phyloP scores from a whole-genome alignment of 306 rosid genomes.

The Lithocarpus polystachyus region DNA sequence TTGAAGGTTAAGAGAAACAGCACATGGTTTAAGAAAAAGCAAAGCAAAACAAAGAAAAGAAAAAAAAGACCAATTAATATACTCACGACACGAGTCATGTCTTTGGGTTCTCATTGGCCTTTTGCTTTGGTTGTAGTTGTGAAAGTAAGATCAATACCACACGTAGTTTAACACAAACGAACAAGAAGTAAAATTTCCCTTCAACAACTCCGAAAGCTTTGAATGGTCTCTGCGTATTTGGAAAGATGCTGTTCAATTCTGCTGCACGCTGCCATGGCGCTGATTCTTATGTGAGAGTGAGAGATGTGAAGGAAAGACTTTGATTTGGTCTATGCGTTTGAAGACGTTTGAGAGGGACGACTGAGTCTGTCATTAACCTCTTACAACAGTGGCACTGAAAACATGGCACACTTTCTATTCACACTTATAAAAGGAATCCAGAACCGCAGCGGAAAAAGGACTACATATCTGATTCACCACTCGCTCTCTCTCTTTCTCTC shows the following conservation, averaged over 20 bases:
- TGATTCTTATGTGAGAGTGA: conserved; percentile 53
- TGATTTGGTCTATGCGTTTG: conserved; percentile 51
- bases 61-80: conserved; percentile 25
- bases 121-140: conserved; percentile 18
- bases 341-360: conserved; percentile 59
- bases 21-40: conserved; percentile 39
- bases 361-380: conserved; percentile 61
- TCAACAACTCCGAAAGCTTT: conserved; percentile 31
- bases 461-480: neutral
- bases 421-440: conserved; percentile 47
- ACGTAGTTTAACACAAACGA: neutral
- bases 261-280: conserved; percentile 58
- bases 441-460: conserved; percentile 28
- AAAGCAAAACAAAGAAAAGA: neutral
- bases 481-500: conserved; percentile 7
- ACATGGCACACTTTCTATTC: conserved; percentile 52
- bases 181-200: conserved; percentile 2
- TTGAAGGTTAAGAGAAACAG: conserved; percentile 8
- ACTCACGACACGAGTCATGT: conserved; percentile 26
- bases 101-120: conserved; percentile 36
- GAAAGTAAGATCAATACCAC: conserved; percentile 12
- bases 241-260: conserved; percentile 53
- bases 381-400: conserved; percentile 85
- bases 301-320: conserved; percentile 28
- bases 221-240: conserved; percentile 64